Evolutionary conservation across 2,329 filamentous ascomycete genomes (phyloP).

Genomic region (Pseudogymnoascus sp.): DNA sequence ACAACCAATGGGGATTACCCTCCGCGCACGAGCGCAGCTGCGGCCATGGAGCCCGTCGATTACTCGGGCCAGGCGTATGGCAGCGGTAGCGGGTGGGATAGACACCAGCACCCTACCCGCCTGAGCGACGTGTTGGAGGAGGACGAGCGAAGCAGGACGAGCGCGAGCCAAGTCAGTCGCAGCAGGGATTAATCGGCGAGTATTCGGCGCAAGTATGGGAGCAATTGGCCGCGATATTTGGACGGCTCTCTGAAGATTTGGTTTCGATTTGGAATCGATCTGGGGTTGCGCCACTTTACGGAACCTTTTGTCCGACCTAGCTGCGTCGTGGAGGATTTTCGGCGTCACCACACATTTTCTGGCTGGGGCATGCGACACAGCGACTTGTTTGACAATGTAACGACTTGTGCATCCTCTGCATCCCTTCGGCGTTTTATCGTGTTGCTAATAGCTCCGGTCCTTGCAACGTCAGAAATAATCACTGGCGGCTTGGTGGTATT

Average conservation of each 20-base stretch:
- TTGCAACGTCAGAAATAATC: conserved; percentile 4
- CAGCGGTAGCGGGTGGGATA: conserved; percentile 66
- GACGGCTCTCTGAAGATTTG: not conserved
- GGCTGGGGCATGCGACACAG: conserved; percentile 4
- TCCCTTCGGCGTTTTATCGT: conserved; percentile 3
- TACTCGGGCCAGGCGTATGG: conserved; percentile 62
- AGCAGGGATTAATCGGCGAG: conserved; percentile 7
- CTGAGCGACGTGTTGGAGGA: conserved; percentile 85
- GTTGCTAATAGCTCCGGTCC: conserved; percentile 1
- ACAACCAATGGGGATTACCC: conserved; percentile 23
- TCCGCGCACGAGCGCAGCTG: conserved; percentile 16
- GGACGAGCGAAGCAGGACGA: conserved; percentile 71
- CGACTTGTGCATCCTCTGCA: not conserved
- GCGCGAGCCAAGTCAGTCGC: conserved; percentile 34
- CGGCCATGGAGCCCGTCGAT: conserved; percentile 38
- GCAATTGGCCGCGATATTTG: not conserved
- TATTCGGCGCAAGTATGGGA: not conserved
- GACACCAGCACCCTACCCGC: conserved; percentile 81
- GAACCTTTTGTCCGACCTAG: not conserved
- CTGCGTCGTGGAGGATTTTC: not conserved
- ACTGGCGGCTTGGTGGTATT: not conserved
- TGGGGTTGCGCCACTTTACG: not conserved
- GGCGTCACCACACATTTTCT: conserved; percentile 2
- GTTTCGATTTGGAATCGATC: not conserved
- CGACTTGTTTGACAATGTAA: conserved; percentile 7